Conservation (phyloP, 2,329 filamentous ascomycete species). For the Hypoxylon sp. region DNA sequence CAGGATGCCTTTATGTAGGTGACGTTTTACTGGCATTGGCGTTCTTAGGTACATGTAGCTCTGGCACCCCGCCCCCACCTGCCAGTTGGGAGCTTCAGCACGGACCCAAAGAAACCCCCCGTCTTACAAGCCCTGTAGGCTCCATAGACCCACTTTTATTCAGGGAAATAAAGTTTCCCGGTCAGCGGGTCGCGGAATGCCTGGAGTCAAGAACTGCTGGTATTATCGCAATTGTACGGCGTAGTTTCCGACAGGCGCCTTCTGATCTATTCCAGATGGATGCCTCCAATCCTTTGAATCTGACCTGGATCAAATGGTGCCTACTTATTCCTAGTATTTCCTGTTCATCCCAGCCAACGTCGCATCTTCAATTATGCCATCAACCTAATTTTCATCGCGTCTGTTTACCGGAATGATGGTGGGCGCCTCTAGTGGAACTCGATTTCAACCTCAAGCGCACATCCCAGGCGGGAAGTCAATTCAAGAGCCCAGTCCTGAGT, state of each 20-base stretch:
- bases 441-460: conserved; percentile 18
- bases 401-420: conserved; percentile 33
- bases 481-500: conserved; percentile 21
- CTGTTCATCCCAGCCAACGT: neutral
- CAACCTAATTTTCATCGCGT: conserved; percentile 6
- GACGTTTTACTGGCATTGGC: conserved; percentile 9
- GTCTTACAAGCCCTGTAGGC: conserved; percentile 2
- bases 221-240: neutral
- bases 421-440: conserved; percentile 37
- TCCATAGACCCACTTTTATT: conserved; percentile 2
- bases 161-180: conserved; percentile 2
- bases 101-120: conserved; percentile 3
- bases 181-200: neutral
- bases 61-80: conserved; percentile 26
- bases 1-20: conserved; percentile 7
- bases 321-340: neutral
- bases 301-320: neutral
- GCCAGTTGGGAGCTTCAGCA: conserved; percentile 29
- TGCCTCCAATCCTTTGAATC: neutral
- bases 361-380: conserved; percentile 6
- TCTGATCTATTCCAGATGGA: neutral
- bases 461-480: conserved; percentile 8
- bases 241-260: neutral
- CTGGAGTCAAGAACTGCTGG: neutral
- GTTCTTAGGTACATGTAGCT: conserved; percentile 3